These are phyloP conservation scores for Umbilicaria muhlenbergii DNA, from an alignment of 495 filamentous ascomycete genomes.

Conservation along the genomic window DNA sequence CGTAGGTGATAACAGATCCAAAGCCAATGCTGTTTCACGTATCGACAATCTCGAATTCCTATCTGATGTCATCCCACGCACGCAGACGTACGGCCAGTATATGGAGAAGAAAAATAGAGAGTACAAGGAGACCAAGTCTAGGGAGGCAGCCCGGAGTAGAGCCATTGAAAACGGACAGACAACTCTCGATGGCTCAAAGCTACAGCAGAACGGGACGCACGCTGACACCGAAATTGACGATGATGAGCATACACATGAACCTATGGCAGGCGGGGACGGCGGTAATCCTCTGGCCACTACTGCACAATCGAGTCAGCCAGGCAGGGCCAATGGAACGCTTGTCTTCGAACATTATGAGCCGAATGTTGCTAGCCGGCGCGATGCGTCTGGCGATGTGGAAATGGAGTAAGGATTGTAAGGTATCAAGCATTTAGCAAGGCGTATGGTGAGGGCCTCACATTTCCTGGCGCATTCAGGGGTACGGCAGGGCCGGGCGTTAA, in stretches of 20 bases:
- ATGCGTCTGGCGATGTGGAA: constrained; percentile 11
- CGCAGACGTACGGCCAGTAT: constrained; percentile 61
- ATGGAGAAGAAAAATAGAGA: constrained; percentile 47
- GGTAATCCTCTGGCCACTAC: not conserved
- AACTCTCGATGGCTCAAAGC: constrained; percentile 28
- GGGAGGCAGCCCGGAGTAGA: constrained; percentile 28
- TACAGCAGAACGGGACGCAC: constrained; percentile 22
- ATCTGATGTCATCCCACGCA: constrained; percentile 76
- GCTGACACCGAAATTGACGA: constrained; percentile 4
- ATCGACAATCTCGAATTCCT: constrained; percentile 94
- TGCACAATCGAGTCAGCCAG: not conserved
- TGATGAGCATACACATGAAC: constrained; percentile 2
- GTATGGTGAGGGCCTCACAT: no score
- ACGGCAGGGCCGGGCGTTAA: no score
- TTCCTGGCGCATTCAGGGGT: no score
- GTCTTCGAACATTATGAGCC: constrained; percentile 14
- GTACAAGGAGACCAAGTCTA: constrained; percentile 8
- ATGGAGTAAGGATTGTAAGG: constrained; percentile 2
- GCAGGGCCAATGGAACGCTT: constrained; percentile 4
- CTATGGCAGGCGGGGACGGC: not conserved
- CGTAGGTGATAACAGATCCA: constrained; percentile 3
- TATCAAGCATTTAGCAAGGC: no score
- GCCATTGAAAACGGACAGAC: constrained; percentile 36
- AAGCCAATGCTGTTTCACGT: constrained; percentile 73
- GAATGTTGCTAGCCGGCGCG: constrained; percentile 4